Percentiles rank a stretch among this genome's conserved stretches.
Evolutionary conservation across 305 asterid genomes (phyloP).

Genomic region (Solanum hybrid): DNA sequence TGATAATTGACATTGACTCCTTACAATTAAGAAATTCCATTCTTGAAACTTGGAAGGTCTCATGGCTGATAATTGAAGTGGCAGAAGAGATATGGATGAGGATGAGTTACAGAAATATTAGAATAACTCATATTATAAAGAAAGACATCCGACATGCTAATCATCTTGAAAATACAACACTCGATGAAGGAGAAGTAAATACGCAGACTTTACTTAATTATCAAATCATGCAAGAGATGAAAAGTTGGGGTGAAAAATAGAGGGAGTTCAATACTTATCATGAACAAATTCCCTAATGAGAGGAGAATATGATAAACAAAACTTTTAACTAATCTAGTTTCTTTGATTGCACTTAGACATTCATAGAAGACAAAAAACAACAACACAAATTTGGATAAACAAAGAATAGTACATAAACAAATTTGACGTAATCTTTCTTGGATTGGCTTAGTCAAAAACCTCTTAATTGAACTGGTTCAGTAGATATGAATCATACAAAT

Average conservation of each 20-base stretch:
- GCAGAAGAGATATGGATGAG: background rate
- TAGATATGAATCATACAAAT: background rate
- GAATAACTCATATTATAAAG: background rate
- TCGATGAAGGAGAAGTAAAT: background rate
- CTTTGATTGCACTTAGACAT: no score
- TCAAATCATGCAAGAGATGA: background rate
- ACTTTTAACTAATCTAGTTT: no score
- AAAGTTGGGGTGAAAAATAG: background rate
- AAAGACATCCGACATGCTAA: background rate
- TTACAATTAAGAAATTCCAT: background rate
- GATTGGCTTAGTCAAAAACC: background rate
- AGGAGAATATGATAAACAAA: no score
- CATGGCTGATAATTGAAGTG: background rate
- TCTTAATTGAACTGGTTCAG: background rate
- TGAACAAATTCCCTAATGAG: no score
- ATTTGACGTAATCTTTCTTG: background rate
- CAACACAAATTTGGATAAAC: no score
- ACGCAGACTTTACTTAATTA: background rate
- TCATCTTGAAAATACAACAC: background rate
- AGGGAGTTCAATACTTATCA: background rate
- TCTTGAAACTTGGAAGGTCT: background rate
- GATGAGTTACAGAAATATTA: background rate
- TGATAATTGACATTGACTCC: background rate
- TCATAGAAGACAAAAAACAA: no score
- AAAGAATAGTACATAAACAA: no score